These are phyloP conservation scores for Arabidopsis lyrata DNA, from an alignment of 441 rosid genomes.

Conservation along the genomic window DNA sequence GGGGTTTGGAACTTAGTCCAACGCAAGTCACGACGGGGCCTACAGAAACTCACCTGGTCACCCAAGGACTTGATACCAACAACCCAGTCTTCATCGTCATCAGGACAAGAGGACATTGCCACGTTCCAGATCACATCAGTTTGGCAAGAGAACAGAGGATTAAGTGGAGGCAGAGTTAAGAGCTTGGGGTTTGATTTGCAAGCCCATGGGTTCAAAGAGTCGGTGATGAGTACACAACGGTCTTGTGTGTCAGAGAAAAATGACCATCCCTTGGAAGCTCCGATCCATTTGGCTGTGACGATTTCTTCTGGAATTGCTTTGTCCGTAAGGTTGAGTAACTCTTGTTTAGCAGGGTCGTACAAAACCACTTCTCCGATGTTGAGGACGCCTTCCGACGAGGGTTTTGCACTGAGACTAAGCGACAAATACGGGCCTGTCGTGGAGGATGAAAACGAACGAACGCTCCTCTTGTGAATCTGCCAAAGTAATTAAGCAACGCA, in stretches of 20 bases:
- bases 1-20: conserved; percentile 23
- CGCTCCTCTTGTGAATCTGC: conserved; percentile 15
- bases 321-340: conserved; percentile 6
- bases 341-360: conserved; percentile 17
- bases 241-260: not conserved
- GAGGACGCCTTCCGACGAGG: not conserved
- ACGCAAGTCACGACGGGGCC: conserved; percentile 24
- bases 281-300: not conserved
- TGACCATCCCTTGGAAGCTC: conserved; percentile 35
- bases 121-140: conserved; percentile 24
- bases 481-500: not conserved
- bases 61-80: conserved; percentile 33
- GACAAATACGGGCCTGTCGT: conserved; percentile 17
- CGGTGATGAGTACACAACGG: not conserved
- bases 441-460: conserved; percentile 30
- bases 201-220: not conserved
- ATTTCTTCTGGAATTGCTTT: conserved; percentile 21
- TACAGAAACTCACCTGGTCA: conserved; percentile 26
- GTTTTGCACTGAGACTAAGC: not conserved
- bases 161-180: conserved; percentile 31
- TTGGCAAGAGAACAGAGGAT: conserved; percentile 24
- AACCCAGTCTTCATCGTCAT: conserved; percentile 14
- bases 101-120: conserved; percentile 32
- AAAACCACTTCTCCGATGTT: conserved; percentile 7
- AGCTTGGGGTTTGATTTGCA: not conserved